Evolutionary conservation across 2,329 filamentous ascomycete species (phyloP), one percentile per base, ranked within the genome.

Genomic region (Cladophialophora carrionii): DNA sequence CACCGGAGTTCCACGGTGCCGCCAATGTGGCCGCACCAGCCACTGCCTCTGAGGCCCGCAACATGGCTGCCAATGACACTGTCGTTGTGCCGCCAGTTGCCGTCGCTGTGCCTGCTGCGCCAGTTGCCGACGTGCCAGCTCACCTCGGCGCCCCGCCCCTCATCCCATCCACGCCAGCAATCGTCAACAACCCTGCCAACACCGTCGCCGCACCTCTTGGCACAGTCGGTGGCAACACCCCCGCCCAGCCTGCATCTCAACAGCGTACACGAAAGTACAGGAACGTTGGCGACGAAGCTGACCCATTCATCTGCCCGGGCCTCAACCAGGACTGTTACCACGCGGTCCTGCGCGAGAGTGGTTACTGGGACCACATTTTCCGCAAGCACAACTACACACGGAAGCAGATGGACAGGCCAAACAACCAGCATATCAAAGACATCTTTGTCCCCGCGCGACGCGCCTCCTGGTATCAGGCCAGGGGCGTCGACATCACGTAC

Each of bases 401-500:
- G 5, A 26, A 54, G 2, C 52, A 54, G 52, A 4, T 54, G 52
- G 52, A 54, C 52, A 32, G 32, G 24, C 24, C 24, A 9, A 29
- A 20, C 1, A 54, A 54, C 52, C 5, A n/a, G 9, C 22, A 24
- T 10, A 14, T 32, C 8, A 26, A 29, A 17, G 52, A 31, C 52
- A 34, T 34, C 52, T 54, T 54, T 14, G 29, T 31, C 17, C 52
- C 52, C 3, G 24, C 52, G 17, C 52, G 29, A 10, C 52, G 29
- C 8, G 26, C 29, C 17, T 59, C 53, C 10, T 63, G 29, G 20
- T 68, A 61, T 34, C 24, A 22, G 4, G 24, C 9, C 31, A 56
- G 49, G 3, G 63, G 63, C 20, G 6, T 54, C 34, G 63, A 68
- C 52, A 49, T 55, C 29, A 57, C 61, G 12, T 65, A 69, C 32